Evolutionary conservation across 2,329 filamentous ascomycete genomes (phyloP).

Genomic region (Septoria linicola): DNA sequence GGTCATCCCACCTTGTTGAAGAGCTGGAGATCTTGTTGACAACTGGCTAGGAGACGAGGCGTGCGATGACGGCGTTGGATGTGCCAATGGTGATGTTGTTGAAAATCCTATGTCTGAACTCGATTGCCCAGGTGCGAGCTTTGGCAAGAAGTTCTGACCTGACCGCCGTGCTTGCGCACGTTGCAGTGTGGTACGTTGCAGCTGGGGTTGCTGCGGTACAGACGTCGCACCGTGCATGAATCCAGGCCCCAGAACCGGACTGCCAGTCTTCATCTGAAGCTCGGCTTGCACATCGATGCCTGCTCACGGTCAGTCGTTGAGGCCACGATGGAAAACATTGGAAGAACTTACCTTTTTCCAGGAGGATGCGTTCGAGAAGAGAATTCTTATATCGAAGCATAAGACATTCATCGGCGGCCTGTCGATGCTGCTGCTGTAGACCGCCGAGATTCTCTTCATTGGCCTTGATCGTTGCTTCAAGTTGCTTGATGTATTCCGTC

Average conservation of each 20-base stretch:
- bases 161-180: conserved; percentile 56
- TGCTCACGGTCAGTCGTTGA: conserved; percentile 40
- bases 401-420: conserved; percentile 90
- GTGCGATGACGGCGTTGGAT: conserved; percentile 81
- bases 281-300: conserved; percentile 97
- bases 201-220: conserved; percentile 48
- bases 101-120: conserved; percentile 44
- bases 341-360: conserved; percentile 76
- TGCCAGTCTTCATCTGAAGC: conserved; percentile 86
- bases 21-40: conserved; percentile 60
- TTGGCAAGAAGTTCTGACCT: conserved; percentile 36
- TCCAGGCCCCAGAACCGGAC: conserved; percentile 72
- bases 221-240: conserved; percentile 47
- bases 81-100: conserved; percentile 67
- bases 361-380: conserved; percentile 85
- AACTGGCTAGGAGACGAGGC: conserved; percentile 62
- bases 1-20: conserved; percentile 60
- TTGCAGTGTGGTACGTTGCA: conserved; percentile 78
- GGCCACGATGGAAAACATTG: background rate
- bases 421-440: conserved; percentile 89
- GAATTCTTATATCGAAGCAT: conserved; percentile 99
- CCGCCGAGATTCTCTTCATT: conserved; percentile 93
- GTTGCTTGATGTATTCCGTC: conserved; percentile 98
- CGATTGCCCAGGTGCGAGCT: conserved; percentile 42
- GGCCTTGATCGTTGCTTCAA: conserved; percentile 94